Base-by-base conservation (phyloP, 2,329 filamentous ascomycete species). In the Cytospora piceicola region DNA sequence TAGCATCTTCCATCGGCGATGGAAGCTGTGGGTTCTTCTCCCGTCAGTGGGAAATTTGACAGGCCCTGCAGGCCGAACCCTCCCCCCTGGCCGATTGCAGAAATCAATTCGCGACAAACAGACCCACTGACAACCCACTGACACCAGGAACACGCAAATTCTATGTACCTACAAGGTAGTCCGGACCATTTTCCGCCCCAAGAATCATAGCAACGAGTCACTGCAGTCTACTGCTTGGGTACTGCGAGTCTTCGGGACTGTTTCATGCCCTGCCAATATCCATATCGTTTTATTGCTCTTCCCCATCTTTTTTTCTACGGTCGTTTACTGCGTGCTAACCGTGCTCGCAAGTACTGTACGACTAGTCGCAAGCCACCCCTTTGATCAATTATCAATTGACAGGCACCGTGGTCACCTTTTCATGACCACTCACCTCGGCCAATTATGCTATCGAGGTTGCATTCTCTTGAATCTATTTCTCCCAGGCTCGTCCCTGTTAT, bases 231-330 rank as follows among this genome's bases (percentile, higher is more conserved):
- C 46, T 49, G 22, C 8, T 20, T 24, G 22, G 46, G 46, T 49
- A 49, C 46, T 20, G n/a, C n/a, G 7, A 49, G 46, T 22, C n/a
- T 14, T 49, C 53, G 27, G 61, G 53, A 24, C 39, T 46, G 61
- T 63, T 65, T 62, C 63, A 65, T 58, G 46, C 58, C 63, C 58
- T 65, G 63, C 60, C 58, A 55, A 61, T 65, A 65, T 61, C 63
- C 63, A 65, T 65, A 54, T 53, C 52, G 54, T 65, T 65, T 65
- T 61, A 65, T 65, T 61, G 42, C 55, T 51, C 61, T 59, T 58
- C 61, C 62, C 61, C 52, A 57, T 52, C 46, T 36, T 57, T 57
- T 61, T 61, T 54, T 46, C 46, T 32, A 58, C 60, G 39, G 34
- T 65, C 63, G 51, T 63, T 51, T 63, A 63, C 55, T 63, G 39